Evolutionary conservation across 139 green algal species (phyloP).

Genomic region (Tetradesmus obliquus): DNA sequence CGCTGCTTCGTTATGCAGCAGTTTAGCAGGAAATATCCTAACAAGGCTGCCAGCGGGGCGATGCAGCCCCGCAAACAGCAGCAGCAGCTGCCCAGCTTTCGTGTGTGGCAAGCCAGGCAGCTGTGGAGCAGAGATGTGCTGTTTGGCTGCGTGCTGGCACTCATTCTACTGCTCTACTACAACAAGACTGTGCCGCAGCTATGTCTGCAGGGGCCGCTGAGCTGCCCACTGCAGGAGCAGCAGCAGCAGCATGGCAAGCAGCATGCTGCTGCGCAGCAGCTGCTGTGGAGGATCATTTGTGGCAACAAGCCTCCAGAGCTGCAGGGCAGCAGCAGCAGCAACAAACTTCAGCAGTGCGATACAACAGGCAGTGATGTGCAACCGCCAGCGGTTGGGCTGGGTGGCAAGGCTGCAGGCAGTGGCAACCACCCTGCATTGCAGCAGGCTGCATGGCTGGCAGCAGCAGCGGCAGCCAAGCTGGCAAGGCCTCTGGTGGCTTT

Average conservation of each 20-base stretch:
- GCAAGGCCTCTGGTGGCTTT: too few species aligned
- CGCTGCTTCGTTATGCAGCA: too few species aligned
- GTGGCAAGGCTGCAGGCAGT: neutral
- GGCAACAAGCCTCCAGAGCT: neutral
- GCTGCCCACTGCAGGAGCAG: neutral
- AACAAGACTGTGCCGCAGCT: conserved; percentile 6
- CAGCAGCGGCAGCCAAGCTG: neutral
- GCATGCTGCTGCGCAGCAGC: neutral
- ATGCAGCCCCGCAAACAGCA: neutral
- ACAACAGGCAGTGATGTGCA: neutral
- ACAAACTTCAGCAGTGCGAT: neutral
- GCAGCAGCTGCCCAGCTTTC: neutral
- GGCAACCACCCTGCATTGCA: neutral
- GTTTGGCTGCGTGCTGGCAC: neutral
- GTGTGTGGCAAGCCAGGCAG: conserved; percentile 7
- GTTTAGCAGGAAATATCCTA: neutral
- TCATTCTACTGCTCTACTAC: neutral
- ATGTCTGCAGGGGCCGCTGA: neutral
- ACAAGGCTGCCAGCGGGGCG: neutral
- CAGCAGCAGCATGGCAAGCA: neutral
- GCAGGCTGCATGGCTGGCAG: neutral
- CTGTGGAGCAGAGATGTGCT: neutral
- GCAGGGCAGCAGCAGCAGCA: neutral
- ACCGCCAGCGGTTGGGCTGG: neutral
- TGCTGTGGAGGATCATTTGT: neutral